Evolutionary conservation across 768 basidiomycete species (phyloP).

Genomic region (Macrolepiota albuminosa): DNA sequence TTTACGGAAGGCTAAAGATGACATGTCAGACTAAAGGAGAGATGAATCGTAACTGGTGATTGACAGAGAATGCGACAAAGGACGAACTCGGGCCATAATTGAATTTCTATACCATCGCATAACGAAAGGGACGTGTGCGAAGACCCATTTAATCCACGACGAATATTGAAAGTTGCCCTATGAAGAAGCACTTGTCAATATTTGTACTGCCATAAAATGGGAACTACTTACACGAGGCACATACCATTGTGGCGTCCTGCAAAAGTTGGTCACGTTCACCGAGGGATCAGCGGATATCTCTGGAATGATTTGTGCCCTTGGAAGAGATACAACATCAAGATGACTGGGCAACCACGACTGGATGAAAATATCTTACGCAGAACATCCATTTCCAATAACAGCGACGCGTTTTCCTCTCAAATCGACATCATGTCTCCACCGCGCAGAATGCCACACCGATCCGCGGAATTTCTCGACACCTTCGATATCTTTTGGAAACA

Average conservation of each 20-base stretch:
- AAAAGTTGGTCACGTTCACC: slow-evolving; percentile 52
- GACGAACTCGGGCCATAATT: slow-evolving; percentile 43
- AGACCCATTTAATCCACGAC: slow-evolving; percentile 44
- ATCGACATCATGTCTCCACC: slow-evolving; percentile 50
- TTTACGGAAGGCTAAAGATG: slow-evolving; percentile 36
- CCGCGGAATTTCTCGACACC: slow-evolving; percentile 47
- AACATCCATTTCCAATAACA: slow-evolving; percentile 62
- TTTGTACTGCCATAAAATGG: neutral
- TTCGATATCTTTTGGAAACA: slow-evolving; percentile 38
- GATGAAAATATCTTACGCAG: slow-evolving; percentile 36
- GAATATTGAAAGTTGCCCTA: slow-evolving; percentile 40
- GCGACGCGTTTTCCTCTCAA: slow-evolving; percentile 50
- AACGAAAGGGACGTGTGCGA: slow-evolving; percentile 46
- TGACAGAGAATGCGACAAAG: neutral
- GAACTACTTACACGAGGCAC: slow-evolving; percentile 40
- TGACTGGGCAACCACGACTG: neutral
- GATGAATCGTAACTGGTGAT: neutral
- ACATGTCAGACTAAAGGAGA: slow-evolving; percentile 29
- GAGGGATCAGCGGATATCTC: slow-evolving; percentile 44
- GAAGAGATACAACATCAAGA: neutral
- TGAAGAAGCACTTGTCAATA: neutral
- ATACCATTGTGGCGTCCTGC: slow-evolving; percentile 57
- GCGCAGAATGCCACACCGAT: slow-evolving; percentile 47
- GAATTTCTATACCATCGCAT: slow-evolving; percentile 43
- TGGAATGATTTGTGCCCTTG: slow-evolving; percentile 59